Evolutionary conservation across 306 rosid species (phyloP).

Genomic region (Morella rubra): DNA sequence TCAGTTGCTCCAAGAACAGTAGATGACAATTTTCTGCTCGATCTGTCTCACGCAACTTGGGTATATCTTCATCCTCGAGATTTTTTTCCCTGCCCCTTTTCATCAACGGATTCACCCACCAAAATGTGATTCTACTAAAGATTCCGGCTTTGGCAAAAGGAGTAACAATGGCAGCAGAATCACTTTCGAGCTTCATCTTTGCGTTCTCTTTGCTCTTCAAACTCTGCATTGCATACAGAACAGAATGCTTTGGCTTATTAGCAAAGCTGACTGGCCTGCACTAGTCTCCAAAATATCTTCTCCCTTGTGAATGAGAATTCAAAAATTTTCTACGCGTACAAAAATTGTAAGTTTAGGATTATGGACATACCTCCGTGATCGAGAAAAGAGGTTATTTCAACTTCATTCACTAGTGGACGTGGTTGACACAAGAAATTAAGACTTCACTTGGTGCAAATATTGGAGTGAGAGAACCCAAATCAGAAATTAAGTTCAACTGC

Average conservation of each 20-base stretch:
- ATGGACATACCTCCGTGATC: neutral
- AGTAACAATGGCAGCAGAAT: constrained; percentile 29
- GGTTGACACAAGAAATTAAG: too few species aligned
- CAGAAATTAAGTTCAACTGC: neutral
- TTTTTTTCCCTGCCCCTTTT: constrained; percentile 61
- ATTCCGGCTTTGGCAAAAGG: constrained; percentile 62
- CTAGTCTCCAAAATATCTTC: neutral
- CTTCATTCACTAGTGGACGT: neutral
- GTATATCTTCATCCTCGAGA: constrained; percentile 62
- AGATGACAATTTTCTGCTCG: constrained; percentile 55
- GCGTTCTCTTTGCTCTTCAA: neutral
- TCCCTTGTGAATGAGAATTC: neutral
- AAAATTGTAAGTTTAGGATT: neutral
- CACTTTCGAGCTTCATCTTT: constrained; percentile 9
- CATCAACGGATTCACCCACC: constrained; percentile 86
- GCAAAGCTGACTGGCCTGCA: neutral
- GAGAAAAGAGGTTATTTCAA: neutral
- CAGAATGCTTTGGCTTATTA: neutral
- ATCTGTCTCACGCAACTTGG: constrained; percentile 46
- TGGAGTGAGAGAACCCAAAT: too few species aligned
- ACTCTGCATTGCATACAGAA: neutral
- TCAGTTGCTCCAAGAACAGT: constrained; percentile 39
- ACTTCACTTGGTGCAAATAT: too few species aligned
- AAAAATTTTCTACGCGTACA: neutral
- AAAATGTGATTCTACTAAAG: constrained; percentile 46